Base-by-base conservation (phyloP, 306 rosid species). In the Astragalus membranaceus region DNA sequence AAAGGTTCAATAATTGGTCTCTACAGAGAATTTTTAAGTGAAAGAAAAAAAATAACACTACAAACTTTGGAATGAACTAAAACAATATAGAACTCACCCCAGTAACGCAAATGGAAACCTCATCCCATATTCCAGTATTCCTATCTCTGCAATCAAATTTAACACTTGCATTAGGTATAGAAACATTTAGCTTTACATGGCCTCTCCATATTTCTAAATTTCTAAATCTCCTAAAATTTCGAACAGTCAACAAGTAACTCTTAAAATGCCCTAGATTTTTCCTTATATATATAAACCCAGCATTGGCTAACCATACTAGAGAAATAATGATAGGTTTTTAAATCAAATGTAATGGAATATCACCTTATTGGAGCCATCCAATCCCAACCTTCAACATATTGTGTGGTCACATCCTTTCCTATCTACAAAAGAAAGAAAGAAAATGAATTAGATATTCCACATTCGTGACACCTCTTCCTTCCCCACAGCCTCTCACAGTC, bases 341-440 rank as follows among this genome's bases (percentile, higher is more conserved):
- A 49, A 29, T 66, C 48, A 15, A 7, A 39, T n/a, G 14, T 54
- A 14, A 6, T 35, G 16, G 50, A 42, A 23, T 20, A 74, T 86
- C 84, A 93, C 98, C 98, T 93, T 85, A 93, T 93, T 73, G 98
- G 98, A 85, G 90, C 80, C 67, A 93, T 90, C 98, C 97, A 90
- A 78, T 93, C 97, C 98, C 98, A 93, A 51, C 98, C 98, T 81
- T 93, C 83, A 54, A 93, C 97, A 70, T 93, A 93, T 48, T 93
- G 98, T 29, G 98, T 68, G 52, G 98, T 80, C 47, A 93, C 97
- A 81, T 93, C 97, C 85, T 88, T 93, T 75, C 98, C 98, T 70
- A 93, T 93, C 98, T 93, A 80, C 79, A 54, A 67, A 65, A 33
- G 10, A 61, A 42, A 36, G 16, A 74, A 42, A 60, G 29, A 30